These are phyloP conservation scores for Microstegium vimineum DNA, from an alignment of 176 grass and related monocot species.

Conservation along the genomic window DNA sequence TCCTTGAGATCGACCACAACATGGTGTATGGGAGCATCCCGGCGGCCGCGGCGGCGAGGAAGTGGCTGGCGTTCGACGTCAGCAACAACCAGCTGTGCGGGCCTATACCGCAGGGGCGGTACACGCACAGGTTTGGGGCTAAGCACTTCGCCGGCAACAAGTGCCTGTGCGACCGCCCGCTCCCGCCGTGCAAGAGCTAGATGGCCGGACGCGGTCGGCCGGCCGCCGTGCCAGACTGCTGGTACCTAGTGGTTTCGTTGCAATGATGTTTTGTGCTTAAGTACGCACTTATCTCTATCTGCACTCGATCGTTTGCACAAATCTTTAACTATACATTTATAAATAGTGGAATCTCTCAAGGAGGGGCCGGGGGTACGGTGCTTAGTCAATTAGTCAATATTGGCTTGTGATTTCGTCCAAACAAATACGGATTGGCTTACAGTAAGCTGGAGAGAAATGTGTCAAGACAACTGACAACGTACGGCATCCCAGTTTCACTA, in stretches of 20 bases:
- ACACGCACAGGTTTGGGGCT: constrained; percentile 31
- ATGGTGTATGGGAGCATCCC: constrained; percentile 54
- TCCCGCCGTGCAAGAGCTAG: constrained; percentile 24
- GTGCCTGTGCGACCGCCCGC: constrained; percentile 52
- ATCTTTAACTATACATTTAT: no score
- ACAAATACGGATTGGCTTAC: no score
- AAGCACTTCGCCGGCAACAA: constrained; percentile 53
- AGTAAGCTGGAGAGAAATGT: no score
- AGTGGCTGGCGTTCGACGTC: constrained; percentile 54
- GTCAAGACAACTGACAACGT: no score
- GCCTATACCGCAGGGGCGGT: constrained; percentile 45
- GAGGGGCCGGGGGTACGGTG: no score
- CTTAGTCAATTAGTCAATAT: no score
- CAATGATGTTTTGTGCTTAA: background rate
- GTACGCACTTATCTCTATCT: background rate
- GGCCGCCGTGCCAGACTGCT: background rate
- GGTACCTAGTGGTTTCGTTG: background rate
- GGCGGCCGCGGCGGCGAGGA: constrained; percentile 17
- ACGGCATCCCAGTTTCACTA: no score
- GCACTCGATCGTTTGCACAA: no score
- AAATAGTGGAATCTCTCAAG: no score
- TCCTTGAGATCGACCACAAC: constrained; percentile 46
- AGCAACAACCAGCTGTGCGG: constrained; percentile 63
- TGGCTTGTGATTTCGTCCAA: no score
- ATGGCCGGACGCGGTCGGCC: background rate